phyloP scores from a whole-genome alignment of 2,329 filamentous ascomycete genomes.

The Parastagonospora nodorum region DNA sequence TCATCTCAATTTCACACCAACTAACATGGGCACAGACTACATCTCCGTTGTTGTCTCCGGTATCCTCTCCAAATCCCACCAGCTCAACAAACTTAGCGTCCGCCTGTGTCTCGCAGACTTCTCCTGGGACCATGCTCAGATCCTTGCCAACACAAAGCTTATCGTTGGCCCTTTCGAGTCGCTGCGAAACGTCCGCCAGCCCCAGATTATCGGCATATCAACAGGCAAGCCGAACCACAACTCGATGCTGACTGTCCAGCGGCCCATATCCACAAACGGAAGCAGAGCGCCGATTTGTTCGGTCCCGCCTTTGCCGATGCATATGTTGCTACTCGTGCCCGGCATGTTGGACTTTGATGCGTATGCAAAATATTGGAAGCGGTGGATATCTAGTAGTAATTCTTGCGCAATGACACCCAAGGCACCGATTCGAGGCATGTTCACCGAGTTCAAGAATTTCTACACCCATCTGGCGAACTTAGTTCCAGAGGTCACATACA shows the following conservation, averaged over 20 bases:
- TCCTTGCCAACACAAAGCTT: slow-evolving; percentile 28
- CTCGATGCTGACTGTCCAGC: slow-evolving; percentile 20
- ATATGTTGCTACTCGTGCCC: slow-evolving; percentile 15
- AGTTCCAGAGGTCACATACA: slow-evolving; percentile 15
- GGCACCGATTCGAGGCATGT: slow-evolving; percentile 36
- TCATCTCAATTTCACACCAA: not conserved
- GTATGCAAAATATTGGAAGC: slow-evolving; percentile 30
- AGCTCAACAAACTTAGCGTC: slow-evolving; percentile 37
- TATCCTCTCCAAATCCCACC: slow-evolving; percentile 33
- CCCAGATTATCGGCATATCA: slow-evolving; percentile 31
- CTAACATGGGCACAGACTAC: slow-evolving; percentile 25
- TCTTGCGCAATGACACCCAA: slow-evolving; percentile 14
- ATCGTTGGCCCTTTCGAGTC: slow-evolving; percentile 37
- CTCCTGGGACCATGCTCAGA: slow-evolving; percentile 24
- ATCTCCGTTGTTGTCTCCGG: slow-evolving; percentile 37
- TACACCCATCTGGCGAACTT: slow-evolving; percentile 27
- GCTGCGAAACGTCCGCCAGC: slow-evolving; percentile 37
- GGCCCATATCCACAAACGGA: not conserved
- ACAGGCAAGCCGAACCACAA: slow-evolving; percentile 19
- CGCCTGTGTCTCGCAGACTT: slow-evolving; percentile 34
- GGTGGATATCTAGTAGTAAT: slow-evolving; percentile 13
- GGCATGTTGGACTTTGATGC: slow-evolving; percentile 23
- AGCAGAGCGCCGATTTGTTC: slow-evolving; percentile 25
- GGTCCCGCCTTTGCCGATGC: slow-evolving; percentile 26
- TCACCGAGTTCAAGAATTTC: slow-evolving; percentile 41